Evolutionary conservation across 345 rosid genomes (phyloP), one percentile per base, ranked within the genome.

Genomic region (Clarkia xantiana): DNA sequence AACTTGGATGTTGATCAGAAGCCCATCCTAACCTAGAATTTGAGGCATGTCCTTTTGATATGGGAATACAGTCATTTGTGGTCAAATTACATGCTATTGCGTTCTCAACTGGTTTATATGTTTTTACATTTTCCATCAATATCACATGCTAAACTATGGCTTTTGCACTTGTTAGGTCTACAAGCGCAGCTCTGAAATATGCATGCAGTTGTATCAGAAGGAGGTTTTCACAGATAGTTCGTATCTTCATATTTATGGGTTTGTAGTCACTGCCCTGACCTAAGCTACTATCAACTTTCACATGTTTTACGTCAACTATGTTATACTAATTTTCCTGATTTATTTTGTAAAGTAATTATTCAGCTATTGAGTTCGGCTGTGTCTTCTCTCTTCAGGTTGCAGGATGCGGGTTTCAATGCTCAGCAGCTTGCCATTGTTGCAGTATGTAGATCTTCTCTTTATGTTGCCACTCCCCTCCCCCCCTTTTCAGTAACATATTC

Each of bases 351-450:
- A 5, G 36, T 29, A 7, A 5, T 29, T 5, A 2, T 23, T 23
- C 29, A 23, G 29, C 29, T 23, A 23, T 23, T 23, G 29, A 23
- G 3, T 23, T 23, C 29, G 3, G 5, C 6, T 10, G 7, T 29
- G 4, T 3, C 36, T 29, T 29, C 8, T 29, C 36, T 29, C 7
- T 59, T 44, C 71, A 86, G 97, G 75, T 72, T 90, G 64, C 81
- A 49, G 53, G 58, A 46, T 57, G 80, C 84, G 69, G 65, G 69
- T 59, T 74, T 83, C 47, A 65, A 71, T 61, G 86, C 89, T 20
- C 86, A 79, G 70, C 93, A 81, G 77, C 84, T 90, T 64, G 71
- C 96, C 14, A 51, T 90, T 69, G 89, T 76, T 57, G 68, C 86
- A n/a, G 94, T 90, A 79, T 63, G 76, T 62, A 59, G 39, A 18